A percentile compares a stretch with the other conserved stretches of the same genome.
These are phyloP conservation scores for Venturia aucupariae DNA, from an alignment of 2,329 filamentous ascomycete species.

Conservation along the genomic window DNA sequence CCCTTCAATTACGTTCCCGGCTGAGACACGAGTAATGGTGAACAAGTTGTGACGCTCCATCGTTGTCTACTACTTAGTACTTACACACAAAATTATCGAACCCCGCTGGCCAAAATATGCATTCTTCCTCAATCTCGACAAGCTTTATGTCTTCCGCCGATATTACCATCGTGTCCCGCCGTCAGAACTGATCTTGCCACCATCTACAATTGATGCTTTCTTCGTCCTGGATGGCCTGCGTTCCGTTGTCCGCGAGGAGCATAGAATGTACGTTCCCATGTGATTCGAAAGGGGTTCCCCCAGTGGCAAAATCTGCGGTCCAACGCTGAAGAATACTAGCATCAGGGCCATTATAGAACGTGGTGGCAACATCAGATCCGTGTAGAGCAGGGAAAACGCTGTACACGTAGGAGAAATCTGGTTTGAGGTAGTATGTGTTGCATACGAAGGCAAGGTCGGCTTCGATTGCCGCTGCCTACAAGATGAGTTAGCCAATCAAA, in stretches of 20 bases:
- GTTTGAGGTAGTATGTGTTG: constrained; percentile 43
- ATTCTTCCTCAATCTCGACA: too few species aligned
- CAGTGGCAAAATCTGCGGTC: neutral
- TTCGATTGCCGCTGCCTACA: constrained; percentile 33
- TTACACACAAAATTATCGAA: too few species aligned
- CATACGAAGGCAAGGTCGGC: constrained; percentile 41
- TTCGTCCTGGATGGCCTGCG: neutral
- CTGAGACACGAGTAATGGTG: too few species aligned
- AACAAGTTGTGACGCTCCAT: too few species aligned
- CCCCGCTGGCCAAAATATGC: too few species aligned
- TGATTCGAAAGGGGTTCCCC: constrained; percentile 13
- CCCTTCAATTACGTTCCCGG: too few species aligned
- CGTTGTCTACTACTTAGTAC: too few species aligned
- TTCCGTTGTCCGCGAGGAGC: neutral
- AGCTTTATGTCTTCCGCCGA: too few species aligned
- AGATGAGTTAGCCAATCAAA: neutral
- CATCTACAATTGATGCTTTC: neutral
- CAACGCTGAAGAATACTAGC: neutral
- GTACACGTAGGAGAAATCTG: constrained; percentile 44
- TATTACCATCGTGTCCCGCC: neutral
- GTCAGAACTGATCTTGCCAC: neutral
- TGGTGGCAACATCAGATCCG: constrained; percentile 43
- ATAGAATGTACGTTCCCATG: constrained; percentile 5
- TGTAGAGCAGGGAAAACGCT: constrained; percentile 44
- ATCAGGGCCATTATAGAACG: constrained; percentile 39